Percentiles rank a stretch among this genome's conserved stretches.
Conservation (phyloP, 169 alveolate genomes). For the Cystoisospora suis region DNA sequence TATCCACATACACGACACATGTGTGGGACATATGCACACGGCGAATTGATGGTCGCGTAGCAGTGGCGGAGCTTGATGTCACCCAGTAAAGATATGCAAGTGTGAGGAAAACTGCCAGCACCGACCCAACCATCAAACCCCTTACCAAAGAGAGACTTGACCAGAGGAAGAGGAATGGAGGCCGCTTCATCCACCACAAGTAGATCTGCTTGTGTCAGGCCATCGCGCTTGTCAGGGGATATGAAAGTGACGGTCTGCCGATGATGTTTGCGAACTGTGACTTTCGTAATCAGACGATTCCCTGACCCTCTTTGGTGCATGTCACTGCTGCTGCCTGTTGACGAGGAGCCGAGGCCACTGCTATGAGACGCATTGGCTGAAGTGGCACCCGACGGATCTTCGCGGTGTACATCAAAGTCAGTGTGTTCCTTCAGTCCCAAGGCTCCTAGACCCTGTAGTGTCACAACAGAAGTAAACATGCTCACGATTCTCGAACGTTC, state of each 20-base stretch:
- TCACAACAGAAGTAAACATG: neutral
- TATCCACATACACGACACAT: too few relatives aligned
- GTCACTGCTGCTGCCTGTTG: neutral
- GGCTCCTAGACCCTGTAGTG: constrained; percentile 59
- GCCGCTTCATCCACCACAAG: constrained; percentile 99
- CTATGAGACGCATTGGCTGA: constrained; percentile 3
- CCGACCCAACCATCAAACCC: too few relatives aligned
- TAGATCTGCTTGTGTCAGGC: constrained; percentile 88
- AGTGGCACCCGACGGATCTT: neutral
- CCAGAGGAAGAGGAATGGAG: constrained; percentile 98
- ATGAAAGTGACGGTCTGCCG: constrained; percentile 41
- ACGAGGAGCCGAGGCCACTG: neutral
- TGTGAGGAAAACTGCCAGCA: too few relatives aligned
- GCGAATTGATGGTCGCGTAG: too few relatives aligned
- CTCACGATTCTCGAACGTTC: too few relatives aligned
- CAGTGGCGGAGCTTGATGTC: too few relatives aligned
- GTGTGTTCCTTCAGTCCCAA: constrained; percentile 63
- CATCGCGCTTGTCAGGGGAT: neutral
- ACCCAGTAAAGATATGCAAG: too few relatives aligned
- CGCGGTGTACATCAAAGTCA: constrained; percentile 50
- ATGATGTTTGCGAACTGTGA: constrained; percentile 52
- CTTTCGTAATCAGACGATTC: constrained; percentile 14
- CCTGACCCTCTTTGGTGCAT: constrained; percentile 10
- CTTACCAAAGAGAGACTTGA: constrained; percentile 88
- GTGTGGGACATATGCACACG: too few relatives aligned